A percentile compares a stretch with the other conserved stretches of the same genome.
These are phyloP conservation scores for Gossypium bickii DNA, from an alignment of 345 rosid species.

Conservation along the genomic window DNA sequence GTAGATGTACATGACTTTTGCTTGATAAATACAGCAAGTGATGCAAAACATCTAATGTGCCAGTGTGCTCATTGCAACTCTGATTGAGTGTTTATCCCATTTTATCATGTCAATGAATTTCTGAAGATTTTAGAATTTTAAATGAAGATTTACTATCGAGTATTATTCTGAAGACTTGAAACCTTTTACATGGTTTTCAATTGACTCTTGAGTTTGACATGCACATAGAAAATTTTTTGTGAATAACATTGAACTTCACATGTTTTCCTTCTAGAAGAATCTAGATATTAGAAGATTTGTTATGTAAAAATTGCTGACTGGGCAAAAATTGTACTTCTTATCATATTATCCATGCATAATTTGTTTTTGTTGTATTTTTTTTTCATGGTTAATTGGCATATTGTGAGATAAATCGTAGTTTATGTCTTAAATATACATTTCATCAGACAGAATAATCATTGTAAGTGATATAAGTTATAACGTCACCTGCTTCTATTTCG, in stretches of 20 bases:
- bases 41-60: not conserved
- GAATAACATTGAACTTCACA: too few species aligned
- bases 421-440: too few species aligned
- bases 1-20: not conserved
- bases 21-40: not conserved
- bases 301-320: too few species aligned
- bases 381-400: too few species aligned
- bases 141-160: not conserved
- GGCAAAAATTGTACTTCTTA: too few species aligned
- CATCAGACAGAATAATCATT: too few species aligned
- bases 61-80: not conserved
- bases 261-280: too few species aligned
- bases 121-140: not conserved
- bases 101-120: not conserved
- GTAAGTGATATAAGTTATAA: not conserved
- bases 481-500: not conserved
- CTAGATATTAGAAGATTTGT: too few species aligned
- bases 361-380: too few species aligned
- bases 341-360: too few species aligned
- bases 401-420: too few species aligned
- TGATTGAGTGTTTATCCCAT: not conserved
- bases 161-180: not conserved
- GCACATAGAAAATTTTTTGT: not conserved
- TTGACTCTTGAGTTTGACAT: not conserved
- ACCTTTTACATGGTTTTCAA: not conserved